Evolutionary conservation across 106 monocot genomes (phyloP), one percentile per base, ranked within the genome.

Genomic region (Allium cepa): DNA sequence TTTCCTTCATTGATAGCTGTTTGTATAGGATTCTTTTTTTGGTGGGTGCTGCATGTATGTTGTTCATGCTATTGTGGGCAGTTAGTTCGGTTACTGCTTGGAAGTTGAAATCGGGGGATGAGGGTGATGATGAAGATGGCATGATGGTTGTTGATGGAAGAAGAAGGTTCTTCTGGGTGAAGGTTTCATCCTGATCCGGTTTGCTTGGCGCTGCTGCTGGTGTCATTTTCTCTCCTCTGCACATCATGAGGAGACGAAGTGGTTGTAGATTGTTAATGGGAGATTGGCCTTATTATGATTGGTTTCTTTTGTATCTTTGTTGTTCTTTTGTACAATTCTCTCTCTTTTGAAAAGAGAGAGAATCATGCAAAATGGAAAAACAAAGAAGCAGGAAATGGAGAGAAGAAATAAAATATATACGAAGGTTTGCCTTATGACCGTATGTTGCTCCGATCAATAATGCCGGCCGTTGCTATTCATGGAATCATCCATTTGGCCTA

Each of bases 1-100:
- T 88, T 72, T 93, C 89, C 75, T 72, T 82, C 88, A 88, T 84
- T 8, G 88, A 88, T 10, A 84, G 77, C 75, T 88, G 92, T 79
- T 83, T 85, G 45, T 73, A 67, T 59, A 69, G 17, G 57, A 62
- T 72, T 76, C 80, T 80, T 46, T 47, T 77, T 14, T 18, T 66
- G 65, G 17, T 50, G 65, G 36, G 36, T 36, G 36, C 5, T 36
- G 36, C 36, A 1, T 36, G 36, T 36, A 36, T 36, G 36, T 47
- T 48, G 63, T 8, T 14, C 47, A 64, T 64, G 63, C 15, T 47
- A 13, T 14, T 59, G 59, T 10, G 0, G 59, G 7, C 48, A 12
- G 9, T 0, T 13, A 22, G 3, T 11, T 17, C 46, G 46, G 10
- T 2, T 47, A 13, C 13, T 11, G 13, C 48, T 8, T 50, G 15